Evolutionary conservation across 1,284 basidiomycete species (phyloP).

Genomic region (Tylopilus microsporus): DNA sequence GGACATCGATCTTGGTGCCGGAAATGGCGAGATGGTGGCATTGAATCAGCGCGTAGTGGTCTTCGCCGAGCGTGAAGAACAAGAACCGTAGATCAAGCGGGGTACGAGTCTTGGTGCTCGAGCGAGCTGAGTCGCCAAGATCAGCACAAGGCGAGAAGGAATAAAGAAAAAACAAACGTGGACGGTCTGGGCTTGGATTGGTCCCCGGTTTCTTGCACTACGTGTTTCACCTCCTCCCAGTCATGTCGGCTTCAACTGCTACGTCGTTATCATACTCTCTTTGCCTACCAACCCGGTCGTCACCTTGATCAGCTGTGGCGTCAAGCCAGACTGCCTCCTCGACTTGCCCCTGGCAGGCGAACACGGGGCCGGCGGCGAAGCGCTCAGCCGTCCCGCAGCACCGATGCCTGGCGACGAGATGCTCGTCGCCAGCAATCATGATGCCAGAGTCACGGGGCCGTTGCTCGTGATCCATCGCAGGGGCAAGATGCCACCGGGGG

Average conservation of each 20-base stretch:
- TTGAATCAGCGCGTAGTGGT: conserved; percentile 74
- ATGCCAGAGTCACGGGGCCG: conserved; percentile 29
- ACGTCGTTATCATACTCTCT: conserved; percentile 59
- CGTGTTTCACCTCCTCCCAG: too few species aligned
- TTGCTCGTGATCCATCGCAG: conserved; percentile 49
- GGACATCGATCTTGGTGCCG: conserved; percentile 61
- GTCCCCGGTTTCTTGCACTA: too few species aligned
- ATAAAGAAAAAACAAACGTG: too few species aligned
- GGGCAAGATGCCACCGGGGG: conserved; percentile 51
- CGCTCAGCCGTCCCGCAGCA: conserved; percentile 31
- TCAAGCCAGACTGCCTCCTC: too few species aligned
- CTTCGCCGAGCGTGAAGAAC: too few species aligned
- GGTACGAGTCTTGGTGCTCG: conserved; percentile 62
- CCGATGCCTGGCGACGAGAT: conserved; percentile 45
- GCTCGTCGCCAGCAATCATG: conserved; percentile 34
- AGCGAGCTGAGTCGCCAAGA: too few species aligned
- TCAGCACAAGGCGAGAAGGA: too few species aligned
- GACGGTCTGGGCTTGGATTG: too few species aligned
- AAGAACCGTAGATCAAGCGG: conserved; percentile 73
- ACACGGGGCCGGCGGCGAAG: conserved; percentile 15
- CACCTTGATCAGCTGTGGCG: conserved; percentile 41
- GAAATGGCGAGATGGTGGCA: conserved; percentile 61
- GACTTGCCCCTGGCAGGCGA: conserved; percentile 1
- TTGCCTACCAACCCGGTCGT: conserved; percentile 38
- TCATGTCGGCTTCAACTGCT: conserved; percentile 55